Evolutionary conservation across 2,329 filamentous ascomycete genomes (phyloP).

Genomic region (Endoconidiophora polonica): DNA sequence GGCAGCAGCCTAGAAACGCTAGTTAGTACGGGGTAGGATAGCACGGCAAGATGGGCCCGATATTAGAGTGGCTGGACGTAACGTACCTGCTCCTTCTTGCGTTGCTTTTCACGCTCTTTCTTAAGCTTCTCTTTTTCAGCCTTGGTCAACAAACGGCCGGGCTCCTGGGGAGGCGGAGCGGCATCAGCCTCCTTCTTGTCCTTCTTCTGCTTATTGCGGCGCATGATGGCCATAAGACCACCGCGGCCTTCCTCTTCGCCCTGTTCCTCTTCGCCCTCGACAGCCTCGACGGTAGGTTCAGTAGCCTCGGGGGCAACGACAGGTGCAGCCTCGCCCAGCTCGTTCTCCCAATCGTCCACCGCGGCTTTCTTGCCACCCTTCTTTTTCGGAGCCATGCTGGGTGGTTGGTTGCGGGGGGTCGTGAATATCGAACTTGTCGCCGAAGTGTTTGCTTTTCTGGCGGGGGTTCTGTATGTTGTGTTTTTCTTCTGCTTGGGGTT

Average conservation of each 20-base stretch:
- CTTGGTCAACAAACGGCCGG: slow-evolving; percentile 72
- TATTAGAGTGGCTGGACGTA: slow-evolving; percentile 3
- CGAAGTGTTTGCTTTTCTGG: no score
- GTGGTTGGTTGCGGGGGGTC: background rate
- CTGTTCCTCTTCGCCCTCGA: slow-evolving; percentile 33
- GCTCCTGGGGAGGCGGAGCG: slow-evolving; percentile 44
- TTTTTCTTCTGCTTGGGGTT: no score
- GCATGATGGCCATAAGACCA: slow-evolving; percentile 63
- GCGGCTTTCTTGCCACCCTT: slow-evolving; percentile 70
- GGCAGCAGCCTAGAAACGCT: slow-evolving; percentile 31
- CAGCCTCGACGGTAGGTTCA: slow-evolving; percentile 18
- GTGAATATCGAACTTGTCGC: background rate
- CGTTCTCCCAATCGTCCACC: slow-evolving; percentile 87
- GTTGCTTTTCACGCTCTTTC: slow-evolving; percentile 95
- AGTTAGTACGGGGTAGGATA: background rate
- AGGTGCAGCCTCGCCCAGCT: slow-evolving; percentile 64
- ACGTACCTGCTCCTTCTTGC: slow-evolving; percentile 86
- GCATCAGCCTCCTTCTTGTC: slow-evolving; percentile 58
- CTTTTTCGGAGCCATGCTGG: slow-evolving; percentile 77
- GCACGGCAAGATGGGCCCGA: no score
- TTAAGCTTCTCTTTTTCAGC: slow-evolving; percentile 96
- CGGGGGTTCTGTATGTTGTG: no score
- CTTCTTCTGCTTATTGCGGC: slow-evolving; percentile 70
- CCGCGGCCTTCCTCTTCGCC: slow-evolving; percentile 39
- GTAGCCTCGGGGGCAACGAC: slow-evolving; percentile 28